Evolutionary conservation across 2,329 filamentous ascomycete genomes (phyloP), one percentile per base, ranked within the genome.

Genomic region (Fusarium transvaalense): DNA sequence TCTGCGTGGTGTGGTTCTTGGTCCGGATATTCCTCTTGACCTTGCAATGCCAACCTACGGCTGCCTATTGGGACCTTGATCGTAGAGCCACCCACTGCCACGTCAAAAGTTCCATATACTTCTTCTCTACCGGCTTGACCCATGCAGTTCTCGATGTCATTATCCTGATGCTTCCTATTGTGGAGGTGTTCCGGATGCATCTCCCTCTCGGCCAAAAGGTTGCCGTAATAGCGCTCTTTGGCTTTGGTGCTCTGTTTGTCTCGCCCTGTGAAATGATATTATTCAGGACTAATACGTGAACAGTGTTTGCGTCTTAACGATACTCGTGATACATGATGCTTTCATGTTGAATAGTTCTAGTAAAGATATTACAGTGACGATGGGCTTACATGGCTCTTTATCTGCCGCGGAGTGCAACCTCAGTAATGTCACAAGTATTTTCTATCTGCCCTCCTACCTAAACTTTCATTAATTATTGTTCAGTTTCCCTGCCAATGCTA

Each of bases 11-110:
- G 1, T 78, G 76, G 76, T 65, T 76, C 21, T 54, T 74, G 6
- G 55, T 75, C 9, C 59, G 75, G 29, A 73, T 75, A 1, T 74
- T 78, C 32, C 45, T 79, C 1, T 70, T 73, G 5, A 75, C 76
- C 2, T 73, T 79, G 35, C 75, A 76, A 41, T 80, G 78, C 55
- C 50, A 76, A 6, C 78, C 78, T 0, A 68, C 78, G 1, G 72
- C 75, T 9, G 74, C 71, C 4, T 76, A 76, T 29, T 80, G 77
- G 78, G 71, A 76, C 17, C 58, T 71, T 2, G 69, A 76, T n/a
- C 50, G 43, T 1, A 51, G 61, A 29, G 70, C 65, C 3, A 69
- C 63, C 0, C 51, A 67, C 2, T 80, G 78, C 59, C 68, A 61
- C 14, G 76, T 79, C 39, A 64, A 76, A 27, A 74, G 72, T 46